phyloP scores from a whole-genome alignment of 305 asterid species.

The Fraxinus paxiana region DNA sequence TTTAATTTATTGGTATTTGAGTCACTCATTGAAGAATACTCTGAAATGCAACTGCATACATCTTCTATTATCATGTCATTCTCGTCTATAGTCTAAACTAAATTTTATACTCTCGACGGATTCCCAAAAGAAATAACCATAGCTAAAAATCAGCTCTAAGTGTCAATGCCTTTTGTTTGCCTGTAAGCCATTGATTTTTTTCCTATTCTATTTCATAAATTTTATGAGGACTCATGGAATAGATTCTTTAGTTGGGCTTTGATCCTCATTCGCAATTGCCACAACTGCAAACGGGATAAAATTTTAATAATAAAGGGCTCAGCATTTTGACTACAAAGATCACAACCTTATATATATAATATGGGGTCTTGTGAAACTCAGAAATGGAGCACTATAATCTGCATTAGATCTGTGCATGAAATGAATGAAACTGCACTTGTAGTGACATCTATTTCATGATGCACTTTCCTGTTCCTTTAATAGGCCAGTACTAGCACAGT shows the following conservation, averaged over 20 bases:
- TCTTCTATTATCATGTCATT: not conserved
- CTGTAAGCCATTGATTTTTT: not conserved
- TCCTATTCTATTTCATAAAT: not conserved
- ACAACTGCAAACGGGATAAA: not conserved
- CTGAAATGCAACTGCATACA: not conserved
- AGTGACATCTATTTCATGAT: not conserved
- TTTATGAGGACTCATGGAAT: not conserved
- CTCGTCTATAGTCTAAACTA: not conserved
- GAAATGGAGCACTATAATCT: not conserved
- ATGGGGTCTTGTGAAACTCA: not conserved
- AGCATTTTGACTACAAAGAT: not conserved
- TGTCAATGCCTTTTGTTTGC: not conserved
- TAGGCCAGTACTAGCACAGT: not conserved
- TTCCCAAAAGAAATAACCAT: not conserved
- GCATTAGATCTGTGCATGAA: not conserved
- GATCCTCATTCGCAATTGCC: not conserved
- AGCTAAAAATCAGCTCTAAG: not conserved
- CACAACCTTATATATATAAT: not conserved
- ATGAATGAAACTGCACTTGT: not conserved
- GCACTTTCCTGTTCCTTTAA: not conserved
- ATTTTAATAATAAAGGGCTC: not conserved
- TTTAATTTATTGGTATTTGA: not conserved
- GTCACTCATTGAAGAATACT: not conserved
- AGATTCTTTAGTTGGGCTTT: not conserved
- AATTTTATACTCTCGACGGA: not conserved